A percentile compares a stretch with the other conserved stretches of the same genome.
Evolutionary conservation across 305 asterid species (phyloP).

Genomic region (Nicotiana rustica): DNA sequence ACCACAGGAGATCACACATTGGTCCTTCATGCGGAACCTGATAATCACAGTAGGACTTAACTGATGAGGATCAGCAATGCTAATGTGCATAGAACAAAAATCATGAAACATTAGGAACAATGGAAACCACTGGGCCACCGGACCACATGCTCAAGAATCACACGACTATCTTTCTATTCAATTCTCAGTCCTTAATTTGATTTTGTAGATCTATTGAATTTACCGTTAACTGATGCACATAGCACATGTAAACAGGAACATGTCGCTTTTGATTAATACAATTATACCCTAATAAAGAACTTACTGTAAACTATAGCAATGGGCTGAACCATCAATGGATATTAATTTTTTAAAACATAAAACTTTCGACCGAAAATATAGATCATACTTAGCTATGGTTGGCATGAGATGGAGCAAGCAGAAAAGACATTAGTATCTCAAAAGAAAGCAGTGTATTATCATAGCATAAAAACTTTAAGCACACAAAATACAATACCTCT

Average conservation of each 20-base stretch:
- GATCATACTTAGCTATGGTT: not conserved
- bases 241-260: slow-evolving; percentile 23
- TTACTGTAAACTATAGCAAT: not conserved
- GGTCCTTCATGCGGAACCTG: slow-evolving; percentile 90
- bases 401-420: not conserved
- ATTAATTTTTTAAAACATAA: not conserved
- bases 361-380: not conserved
- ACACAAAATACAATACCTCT: slow-evolving; percentile 54
- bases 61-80: slow-evolving; percentile 14
- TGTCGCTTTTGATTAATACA: slow-evolving; percentile 3
- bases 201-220: slow-evolving; percentile 8
- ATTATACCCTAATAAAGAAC: not conserved
- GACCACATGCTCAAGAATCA: slow-evolving; percentile 17
- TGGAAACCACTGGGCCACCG: not conserved
- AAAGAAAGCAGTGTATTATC: not conserved
- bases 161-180: not conserved
- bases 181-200: not conserved
- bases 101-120: slow-evolving; percentile 15
- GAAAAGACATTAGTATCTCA: not conserved
- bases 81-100: slow-evolving; percentile 28
- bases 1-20: slow-evolving; percentile 88
- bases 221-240: not conserved
- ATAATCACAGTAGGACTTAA: slow-evolving; percentile 1
- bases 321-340: not conserved
- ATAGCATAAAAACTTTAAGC: slow-evolving; percentile 9